Percentiles rank a stretch among this genome's conserved stretches.
Conservation (phyloP, 192 early-diverging fungal genomes). For the Obelidium mucronatum region DNA sequence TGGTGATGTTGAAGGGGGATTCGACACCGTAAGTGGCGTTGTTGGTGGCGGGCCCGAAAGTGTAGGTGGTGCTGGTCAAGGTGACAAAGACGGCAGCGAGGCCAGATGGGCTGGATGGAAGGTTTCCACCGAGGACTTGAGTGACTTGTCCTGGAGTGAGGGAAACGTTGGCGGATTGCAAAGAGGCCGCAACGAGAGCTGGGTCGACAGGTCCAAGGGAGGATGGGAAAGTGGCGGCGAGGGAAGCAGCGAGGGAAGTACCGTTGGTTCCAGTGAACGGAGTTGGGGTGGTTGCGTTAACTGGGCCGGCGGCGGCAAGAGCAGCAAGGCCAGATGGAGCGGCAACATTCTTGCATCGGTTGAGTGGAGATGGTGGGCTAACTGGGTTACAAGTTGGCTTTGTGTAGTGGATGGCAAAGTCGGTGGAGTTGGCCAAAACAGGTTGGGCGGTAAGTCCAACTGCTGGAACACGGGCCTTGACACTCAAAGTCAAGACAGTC, state of each 20-base stretch:
- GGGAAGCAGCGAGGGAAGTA: neutral
- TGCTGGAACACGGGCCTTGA: too few species aligned
- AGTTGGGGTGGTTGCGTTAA: neutral
- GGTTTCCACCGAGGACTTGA: neutral
- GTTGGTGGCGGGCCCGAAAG: neutral
- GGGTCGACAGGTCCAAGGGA: neutral
- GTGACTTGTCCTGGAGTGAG: neutral
- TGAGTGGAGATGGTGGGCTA: neutral
- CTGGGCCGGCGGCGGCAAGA: neutral
- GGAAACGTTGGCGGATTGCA: neutral
- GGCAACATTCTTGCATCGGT: neutral
- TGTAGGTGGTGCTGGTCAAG: neutral
- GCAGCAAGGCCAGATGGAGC: neutral
- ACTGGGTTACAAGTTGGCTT: slow-evolving; percentile 1
- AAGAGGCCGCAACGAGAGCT: neutral
- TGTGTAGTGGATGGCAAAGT: too few species aligned
- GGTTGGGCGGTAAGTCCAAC: too few species aligned
- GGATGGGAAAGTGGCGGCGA: neutral
- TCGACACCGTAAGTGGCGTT: neutral
- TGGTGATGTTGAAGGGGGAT: neutral
- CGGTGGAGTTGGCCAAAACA: too few species aligned
- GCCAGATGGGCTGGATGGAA: neutral
- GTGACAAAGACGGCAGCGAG: neutral
- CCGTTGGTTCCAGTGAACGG: neutral
- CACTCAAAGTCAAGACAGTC: too few species aligned